Conservation (phyloP, 2,329 filamentous ascomycete genomes). For the Penicillium sp. region DNA sequence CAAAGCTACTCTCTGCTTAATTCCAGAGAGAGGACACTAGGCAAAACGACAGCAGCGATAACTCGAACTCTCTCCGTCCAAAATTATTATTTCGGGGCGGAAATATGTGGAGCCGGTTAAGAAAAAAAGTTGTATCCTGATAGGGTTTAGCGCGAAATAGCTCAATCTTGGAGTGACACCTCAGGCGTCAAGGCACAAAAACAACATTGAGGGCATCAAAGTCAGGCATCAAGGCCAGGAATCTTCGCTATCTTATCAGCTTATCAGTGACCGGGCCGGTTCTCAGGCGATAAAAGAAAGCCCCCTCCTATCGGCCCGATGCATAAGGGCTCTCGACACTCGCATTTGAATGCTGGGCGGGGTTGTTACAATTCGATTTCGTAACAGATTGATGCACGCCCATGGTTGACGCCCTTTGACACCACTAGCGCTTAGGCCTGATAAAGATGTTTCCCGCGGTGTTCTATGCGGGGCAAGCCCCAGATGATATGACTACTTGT, state of each 20-base stretch:
- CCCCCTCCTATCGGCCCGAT: constrained; percentile 15
- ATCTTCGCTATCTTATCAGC: not conserved
- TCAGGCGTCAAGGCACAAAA: constrained; percentile 13
- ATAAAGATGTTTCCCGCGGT: not conserved
- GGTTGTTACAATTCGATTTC: not conserved
- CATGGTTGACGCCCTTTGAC: not conserved
- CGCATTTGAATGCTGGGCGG: not conserved
- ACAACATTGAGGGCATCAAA: not conserved
- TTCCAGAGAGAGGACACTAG: constrained; percentile 9
- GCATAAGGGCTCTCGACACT: not conserved
- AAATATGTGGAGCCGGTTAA: constrained; percentile 20
- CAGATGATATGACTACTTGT: not conserved
- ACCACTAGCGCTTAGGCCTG: not conserved
- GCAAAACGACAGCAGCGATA: constrained; percentile 13
- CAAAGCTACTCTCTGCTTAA: constrained; percentile 18
- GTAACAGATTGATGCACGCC: not conserved
- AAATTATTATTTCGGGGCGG: constrained; percentile 38
- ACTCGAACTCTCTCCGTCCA: constrained; percentile 20
- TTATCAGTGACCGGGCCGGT: constrained; percentile 9
- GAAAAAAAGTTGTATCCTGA: constrained; percentile 14
- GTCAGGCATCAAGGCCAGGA: not conserved
- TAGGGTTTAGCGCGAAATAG: constrained; percentile 7
- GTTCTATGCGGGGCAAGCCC: not conserved
- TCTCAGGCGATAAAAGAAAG: constrained; percentile 7
- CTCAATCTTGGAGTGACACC: constrained; percentile 1